Conservation (phyloP, 2,329 filamentous ascomycete genomes). For the Penicillium sp. region DNA sequence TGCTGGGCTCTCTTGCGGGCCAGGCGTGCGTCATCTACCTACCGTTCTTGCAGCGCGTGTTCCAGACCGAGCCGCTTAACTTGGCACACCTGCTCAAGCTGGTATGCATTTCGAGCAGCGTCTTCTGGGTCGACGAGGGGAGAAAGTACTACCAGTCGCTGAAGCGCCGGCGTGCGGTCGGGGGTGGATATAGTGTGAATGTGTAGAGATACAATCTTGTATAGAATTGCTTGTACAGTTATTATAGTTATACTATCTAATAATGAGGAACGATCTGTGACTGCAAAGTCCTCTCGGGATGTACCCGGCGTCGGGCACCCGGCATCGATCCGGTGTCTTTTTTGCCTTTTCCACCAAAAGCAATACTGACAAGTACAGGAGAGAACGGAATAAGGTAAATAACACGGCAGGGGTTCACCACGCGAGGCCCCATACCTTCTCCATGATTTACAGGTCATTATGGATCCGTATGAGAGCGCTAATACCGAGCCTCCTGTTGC, state of each 20-base stretch:
- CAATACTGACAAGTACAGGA: no score
- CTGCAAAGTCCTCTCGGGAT: neutral
- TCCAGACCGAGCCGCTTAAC: constrained; percentile 88
- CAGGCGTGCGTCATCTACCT: constrained; percentile 94
- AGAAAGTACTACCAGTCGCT: constrained; percentile 69
- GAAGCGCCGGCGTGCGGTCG: constrained; percentile 38
- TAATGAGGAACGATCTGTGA: constrained; percentile 1
- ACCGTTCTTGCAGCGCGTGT: constrained; percentile 89
- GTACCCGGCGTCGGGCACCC: no score
- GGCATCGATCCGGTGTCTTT: no score
- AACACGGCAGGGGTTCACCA: no score
- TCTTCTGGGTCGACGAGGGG: constrained; percentile 93
- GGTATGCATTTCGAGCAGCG: constrained; percentile 77
- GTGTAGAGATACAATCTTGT: constrained; percentile 31
- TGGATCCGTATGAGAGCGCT: no score
- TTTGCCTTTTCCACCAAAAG: no score
- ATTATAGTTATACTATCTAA: constrained; percentile 5
- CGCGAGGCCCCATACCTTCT: no score
- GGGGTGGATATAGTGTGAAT: constrained; percentile 48
- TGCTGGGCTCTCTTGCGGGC: constrained; percentile 80
- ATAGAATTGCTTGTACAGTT: constrained; percentile 5
- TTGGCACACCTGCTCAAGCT: constrained; percentile 76
- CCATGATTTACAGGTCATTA: no score
- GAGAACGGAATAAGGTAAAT: no score
- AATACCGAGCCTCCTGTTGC: no score